Conservation (phyloP, 2,329 filamentous ascomycete genomes). For the Sarocladium strictum region DNA sequence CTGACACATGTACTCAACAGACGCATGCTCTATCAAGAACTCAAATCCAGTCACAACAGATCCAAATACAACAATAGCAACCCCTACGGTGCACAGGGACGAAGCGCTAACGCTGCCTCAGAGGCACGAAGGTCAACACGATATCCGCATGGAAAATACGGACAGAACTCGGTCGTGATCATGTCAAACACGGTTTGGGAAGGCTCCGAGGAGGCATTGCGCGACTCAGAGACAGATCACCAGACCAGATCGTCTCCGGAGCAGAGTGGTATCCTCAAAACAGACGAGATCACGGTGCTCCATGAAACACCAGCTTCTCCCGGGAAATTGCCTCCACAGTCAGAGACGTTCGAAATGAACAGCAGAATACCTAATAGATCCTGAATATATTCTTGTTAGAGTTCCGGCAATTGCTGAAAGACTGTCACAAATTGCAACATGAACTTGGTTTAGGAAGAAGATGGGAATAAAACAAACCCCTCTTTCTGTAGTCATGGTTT, state of each 20-base stretch:
- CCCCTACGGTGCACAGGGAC: constrained; percentile 12
- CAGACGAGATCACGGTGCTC: constrained; percentile 22
- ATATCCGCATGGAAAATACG: constrained; percentile 18
- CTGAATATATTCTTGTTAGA: too few relatives aligned
- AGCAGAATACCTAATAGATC: background rate
- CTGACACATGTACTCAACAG: constrained; percentile 13
- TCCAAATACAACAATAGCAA: constrained; percentile 17
- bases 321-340: background rate
- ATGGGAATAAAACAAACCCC: too few relatives aligned
- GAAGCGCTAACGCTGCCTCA: constrained; percentile 9
- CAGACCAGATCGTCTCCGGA: constrained; percentile 7
- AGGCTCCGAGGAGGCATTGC: constrained; percentile 26
- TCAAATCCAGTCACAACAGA: constrained; percentile 23
- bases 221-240: constrained; percentile 15
- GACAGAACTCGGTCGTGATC: constrained; percentile 24
- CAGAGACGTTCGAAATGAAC: background rate
- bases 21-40: constrained; percentile 27
- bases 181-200: constrained; percentile 25
- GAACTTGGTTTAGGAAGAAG: too few relatives aligned
- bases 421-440: too few relatives aligned
- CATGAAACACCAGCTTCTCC: constrained; percentile 14
- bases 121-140: constrained; percentile 15
- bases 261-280: constrained; percentile 22
- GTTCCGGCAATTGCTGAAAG: too few relatives aligned
- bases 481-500: too few relatives aligned